These are phyloP conservation scores for Gynandropsis gynandra DNA, from an alignment of 345 rosid genomes.

Conservation along the genomic window DNA sequence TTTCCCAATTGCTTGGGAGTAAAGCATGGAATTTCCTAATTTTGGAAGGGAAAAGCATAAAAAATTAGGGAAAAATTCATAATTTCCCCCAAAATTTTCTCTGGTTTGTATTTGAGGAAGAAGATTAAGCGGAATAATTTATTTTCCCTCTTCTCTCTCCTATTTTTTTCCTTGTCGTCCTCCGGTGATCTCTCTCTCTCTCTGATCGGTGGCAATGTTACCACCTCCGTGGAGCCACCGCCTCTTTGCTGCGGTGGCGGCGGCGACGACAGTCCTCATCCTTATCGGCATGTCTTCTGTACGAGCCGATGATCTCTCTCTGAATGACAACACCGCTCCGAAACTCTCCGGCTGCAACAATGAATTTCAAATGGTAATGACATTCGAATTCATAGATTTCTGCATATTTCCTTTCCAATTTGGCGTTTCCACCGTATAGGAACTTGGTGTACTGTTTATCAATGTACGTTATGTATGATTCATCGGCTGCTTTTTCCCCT, in stretches of 20 bases:
- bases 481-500: too few relatives aligned
- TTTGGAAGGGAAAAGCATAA: not conserved
- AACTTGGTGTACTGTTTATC: not conserved
- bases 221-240: conserved; percentile 24
- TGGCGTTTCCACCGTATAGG: not conserved
- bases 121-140: conserved; percentile 23
- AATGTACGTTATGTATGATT: not conserved
- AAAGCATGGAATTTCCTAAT: conserved; percentile 11
- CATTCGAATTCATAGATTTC: not conserved
- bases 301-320: conserved; percentile 13
- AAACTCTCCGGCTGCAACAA: conserved; percentile 24
- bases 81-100: conserved; percentile 16
- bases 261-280: conserved; percentile 19
- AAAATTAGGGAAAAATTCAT: not conserved
- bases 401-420: not conserved
- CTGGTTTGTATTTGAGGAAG: conserved; percentile 12
- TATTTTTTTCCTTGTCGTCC: not conserved
- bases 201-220: conserved; percentile 25
- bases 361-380: conserved; percentile 25
- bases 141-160: conserved; percentile 1
- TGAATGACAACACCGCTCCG: conserved; percentile 11
- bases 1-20: conserved; percentile 15
- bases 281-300: conserved; percentile 11
- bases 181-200: not conserved
- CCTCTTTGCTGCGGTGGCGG: not conserved